Conservation (phyloP, 768 basidiomycete species). For the Calocera cornea region DNA sequence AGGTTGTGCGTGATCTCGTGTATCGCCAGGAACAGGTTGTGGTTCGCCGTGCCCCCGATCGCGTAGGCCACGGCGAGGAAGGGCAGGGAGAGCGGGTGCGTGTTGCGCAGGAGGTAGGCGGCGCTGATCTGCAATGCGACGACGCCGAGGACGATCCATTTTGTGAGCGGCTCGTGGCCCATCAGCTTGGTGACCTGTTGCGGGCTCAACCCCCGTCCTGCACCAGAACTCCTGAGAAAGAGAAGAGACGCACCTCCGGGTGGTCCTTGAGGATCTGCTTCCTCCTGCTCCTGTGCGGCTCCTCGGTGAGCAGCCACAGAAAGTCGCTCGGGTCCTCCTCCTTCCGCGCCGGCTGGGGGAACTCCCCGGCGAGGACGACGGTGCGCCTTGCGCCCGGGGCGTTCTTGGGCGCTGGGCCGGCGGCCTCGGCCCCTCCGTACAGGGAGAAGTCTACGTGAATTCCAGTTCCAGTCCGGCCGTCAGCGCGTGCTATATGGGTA, state of each 20-base stretch:
- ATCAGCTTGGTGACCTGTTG: slow-evolving; percentile 82
- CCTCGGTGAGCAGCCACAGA: slow-evolving; percentile 95
- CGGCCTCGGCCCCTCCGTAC: slow-evolving; percentile 64
- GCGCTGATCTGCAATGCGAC: slow-evolving; percentile 57
- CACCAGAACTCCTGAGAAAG: slow-evolving; percentile 6
- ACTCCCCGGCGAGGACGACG: slow-evolving; percentile 22
- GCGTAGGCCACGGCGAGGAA: slow-evolving; percentile 71
- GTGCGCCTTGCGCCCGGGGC: slow-evolving; percentile 32
- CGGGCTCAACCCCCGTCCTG: background rate
- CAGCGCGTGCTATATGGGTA: no score
- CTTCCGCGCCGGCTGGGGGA: slow-evolving; percentile 22
- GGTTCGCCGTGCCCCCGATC: slow-evolving; percentile 90
- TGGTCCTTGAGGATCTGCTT: slow-evolving; percentile 87
- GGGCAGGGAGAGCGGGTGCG: slow-evolving; percentile 48
- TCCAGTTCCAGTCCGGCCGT: no score
- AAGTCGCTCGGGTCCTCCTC: slow-evolving; percentile 66
- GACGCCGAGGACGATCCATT: slow-evolving; percentile 75
- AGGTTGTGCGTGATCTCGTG: slow-evolving; percentile 98
- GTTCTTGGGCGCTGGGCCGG: slow-evolving; percentile 30
- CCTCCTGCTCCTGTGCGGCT: slow-evolving; percentile 81
- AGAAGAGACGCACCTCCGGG: slow-evolving; percentile 76
- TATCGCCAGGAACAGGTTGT: slow-evolving; percentile 94
- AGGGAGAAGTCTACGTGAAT: slow-evolving; percentile 18
- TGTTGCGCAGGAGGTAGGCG: slow-evolving; percentile 53
- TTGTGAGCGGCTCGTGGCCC: slow-evolving; percentile 87